Percentiles rank a stretch among this genome's conserved stretches.
phyloP scores from a whole-genome alignment of 2,329 filamentous ascomycete species.

The Xylariomycetidae sp. region DNA sequence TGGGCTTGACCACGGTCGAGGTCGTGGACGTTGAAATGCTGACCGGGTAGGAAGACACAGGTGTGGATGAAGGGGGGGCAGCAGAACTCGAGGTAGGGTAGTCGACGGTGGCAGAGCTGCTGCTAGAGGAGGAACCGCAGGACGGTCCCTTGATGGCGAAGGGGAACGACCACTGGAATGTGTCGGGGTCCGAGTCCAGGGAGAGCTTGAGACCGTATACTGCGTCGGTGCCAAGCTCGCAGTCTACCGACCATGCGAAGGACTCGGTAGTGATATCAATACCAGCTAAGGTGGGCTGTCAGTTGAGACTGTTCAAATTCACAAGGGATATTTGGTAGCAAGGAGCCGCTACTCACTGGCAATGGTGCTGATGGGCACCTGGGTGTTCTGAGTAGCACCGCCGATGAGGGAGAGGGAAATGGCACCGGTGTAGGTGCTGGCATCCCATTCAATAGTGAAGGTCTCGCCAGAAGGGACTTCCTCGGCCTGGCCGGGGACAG shows the following conservation, averaged over 20 bases:
- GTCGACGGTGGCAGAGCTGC: conserved; percentile 16
- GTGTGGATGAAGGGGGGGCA: not conserved
- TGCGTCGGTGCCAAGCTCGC: conserved; percentile 36
- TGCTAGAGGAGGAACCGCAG: conserved; percentile 14
- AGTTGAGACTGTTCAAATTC: not conserved
- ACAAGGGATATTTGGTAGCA: too few species aligned
- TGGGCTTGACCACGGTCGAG: conserved; percentile 1
- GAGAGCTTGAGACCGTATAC: conserved; percentile 56
- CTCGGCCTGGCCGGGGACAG: conserved; percentile 39
- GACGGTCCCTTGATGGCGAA: conserved; percentile 45
- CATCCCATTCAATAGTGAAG: conserved; percentile 48
- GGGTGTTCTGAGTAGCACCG: conserved; percentile 39
- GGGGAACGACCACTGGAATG: conserved; percentile 60
- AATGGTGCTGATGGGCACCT: conserved; percentile 38
- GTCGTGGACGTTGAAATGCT: too few species aligned
- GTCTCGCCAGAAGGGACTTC: conserved; percentile 42
- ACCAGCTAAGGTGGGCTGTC: conserved; percentile 33
- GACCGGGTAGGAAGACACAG: too few species aligned
- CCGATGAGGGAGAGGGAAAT: conserved; percentile 53
- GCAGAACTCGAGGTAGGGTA: not conserved
- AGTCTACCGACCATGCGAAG: conserved; percentile 48
- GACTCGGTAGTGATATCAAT: conserved; percentile 39
- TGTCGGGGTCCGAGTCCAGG: conserved; percentile 38
- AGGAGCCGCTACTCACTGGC: conserved; percentile 42
- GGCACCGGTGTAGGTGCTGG: conserved; percentile 35